Evolutionary conservation across 225 moss, liverwort and hornwort species (phyloP), one percentile per base, ranked within the genome.

Genomic region (Polytrichum formosum): DNA sequence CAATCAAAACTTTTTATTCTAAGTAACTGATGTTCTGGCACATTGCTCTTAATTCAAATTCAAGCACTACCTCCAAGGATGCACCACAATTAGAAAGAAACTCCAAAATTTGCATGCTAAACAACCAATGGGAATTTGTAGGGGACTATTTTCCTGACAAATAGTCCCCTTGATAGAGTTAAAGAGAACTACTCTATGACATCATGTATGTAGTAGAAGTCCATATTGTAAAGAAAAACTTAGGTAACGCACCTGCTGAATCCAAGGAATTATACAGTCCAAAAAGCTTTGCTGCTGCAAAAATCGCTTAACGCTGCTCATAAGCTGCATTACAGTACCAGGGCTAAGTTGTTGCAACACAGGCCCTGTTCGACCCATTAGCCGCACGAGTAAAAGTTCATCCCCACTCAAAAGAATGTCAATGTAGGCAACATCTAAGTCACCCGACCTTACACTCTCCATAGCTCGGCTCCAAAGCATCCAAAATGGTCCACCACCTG

Each of bases 401-500:
- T 93, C 93, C 5, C 78, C 90, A 55, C 90, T 91, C 20, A 75
- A 70, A 66, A 96, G 84, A 25, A 96, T 93, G n/a, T 96, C 90
- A 4, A 71, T 77, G 30, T 91, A 91, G 1, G 89, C 96, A 17
- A 71, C 71, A 64, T 96, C 96, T 37, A 87, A 54, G 46, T 89
- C 79, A 61, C 89, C 80, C 25, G 74, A 73, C 53, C 82, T 78
- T 23, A 93, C 89, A 77, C 66, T 87, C 72, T 96, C 91, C 90
- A 91, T 90, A 0, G 93, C 93, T 35, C 81, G 79, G 77, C 91
- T 91, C 96, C 96, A 96, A 55, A 93, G 66, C 78, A 93, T 93
- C 96, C 93, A 96, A 81, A 90, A 96, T 26, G 91, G 90, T 64
- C 90, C 88, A 55, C 79, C 71, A 4, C 90, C 87, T 55, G 77